Percentiles rank a stretch among this genome's conserved stretches.
These are phyloP conservation scores for Ophioceras dolichostomum DNA, from an alignment of 2,329 filamentous ascomycete species.

Conservation along the genomic window DNA sequence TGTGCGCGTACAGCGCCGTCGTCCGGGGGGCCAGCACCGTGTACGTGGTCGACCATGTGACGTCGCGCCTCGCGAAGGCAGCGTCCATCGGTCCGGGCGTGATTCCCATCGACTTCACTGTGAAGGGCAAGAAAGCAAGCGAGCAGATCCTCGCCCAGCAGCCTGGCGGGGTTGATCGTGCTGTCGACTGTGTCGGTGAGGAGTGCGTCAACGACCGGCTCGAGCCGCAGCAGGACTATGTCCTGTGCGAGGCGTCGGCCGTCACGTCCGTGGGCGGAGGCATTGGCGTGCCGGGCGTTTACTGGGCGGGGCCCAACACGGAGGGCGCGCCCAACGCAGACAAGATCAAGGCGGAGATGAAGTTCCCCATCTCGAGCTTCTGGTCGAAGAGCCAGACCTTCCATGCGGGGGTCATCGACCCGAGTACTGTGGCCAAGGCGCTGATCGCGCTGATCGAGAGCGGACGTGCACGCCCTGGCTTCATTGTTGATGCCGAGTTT, in stretches of 20 bases:
- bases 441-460: constrained; percentile 13
- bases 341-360: constrained; percentile 4
- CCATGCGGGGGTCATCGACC: constrained; percentile 5
- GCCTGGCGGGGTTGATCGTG: constrained; percentile 10
- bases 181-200: constrained; percentile 10
- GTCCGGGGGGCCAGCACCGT: constrained; percentile 12
- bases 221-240: constrained; percentile 8
- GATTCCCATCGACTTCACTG: constrained; percentile 11
- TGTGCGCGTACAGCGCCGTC: constrained; percentile 13
- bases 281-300: constrained; percentile 12
- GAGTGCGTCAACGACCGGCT: constrained; percentile 10
- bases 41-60: constrained; percentile 12
- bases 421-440: constrained; percentile 5
- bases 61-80: constrained; percentile 10
- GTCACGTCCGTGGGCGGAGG: constrained; percentile 10
- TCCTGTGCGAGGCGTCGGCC: constrained; percentile 8
- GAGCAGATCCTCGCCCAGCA: constrained; percentile 10
- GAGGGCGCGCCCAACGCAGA: constrained; percentile 7
- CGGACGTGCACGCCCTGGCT: constrained; percentile 14
- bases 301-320: constrained; percentile 4
- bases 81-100: constrained; percentile 8
- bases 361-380: constrained; percentile 9
- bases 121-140: constrained; percentile 3
- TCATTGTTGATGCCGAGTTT: constrained; percentile 13
- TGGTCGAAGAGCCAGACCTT: constrained; percentile 9